These are phyloP conservation scores for Arctostaphylos glauca DNA, from an alignment of 148 eudicot species.

Conservation along the genomic window DNA sequence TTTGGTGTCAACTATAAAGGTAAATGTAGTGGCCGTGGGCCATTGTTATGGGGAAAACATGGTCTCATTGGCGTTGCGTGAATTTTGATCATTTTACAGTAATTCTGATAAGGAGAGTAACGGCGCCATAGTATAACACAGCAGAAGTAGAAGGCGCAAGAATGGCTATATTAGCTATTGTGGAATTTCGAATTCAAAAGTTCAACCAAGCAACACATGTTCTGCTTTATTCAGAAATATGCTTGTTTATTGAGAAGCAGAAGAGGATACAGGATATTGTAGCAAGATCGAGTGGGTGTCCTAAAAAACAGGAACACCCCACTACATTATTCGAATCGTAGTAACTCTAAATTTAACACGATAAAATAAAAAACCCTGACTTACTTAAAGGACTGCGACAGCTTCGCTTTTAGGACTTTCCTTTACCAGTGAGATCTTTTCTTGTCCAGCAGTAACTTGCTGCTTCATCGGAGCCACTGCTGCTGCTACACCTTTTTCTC, in stretches of 20 bases:
- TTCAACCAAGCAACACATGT: not conserved
- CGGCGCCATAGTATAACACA: not conserved
- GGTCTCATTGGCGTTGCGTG: not conserved
- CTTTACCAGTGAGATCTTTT: conserved; percentile 19
- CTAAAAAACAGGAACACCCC: not conserved
- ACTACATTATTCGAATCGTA: not conserved
- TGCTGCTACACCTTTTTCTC: conserved; percentile 13
- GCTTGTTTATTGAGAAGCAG: not conserved
- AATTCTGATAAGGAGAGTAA: not conserved
- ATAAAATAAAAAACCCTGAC: not conserved
- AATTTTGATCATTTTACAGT: not conserved
- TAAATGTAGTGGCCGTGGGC: too few species aligned
- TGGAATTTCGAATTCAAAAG: not conserved
- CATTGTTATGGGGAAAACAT: not conserved
- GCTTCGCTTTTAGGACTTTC: conserved; percentile 23
- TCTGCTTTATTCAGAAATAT: conserved; percentile 8
- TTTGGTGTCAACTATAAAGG: too few species aligned
- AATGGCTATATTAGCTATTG: not conserved
- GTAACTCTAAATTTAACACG: not conserved
- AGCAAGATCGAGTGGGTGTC: not conserved
- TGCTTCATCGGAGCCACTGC: conserved; percentile 11
- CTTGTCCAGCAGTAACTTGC: conserved; percentile 13
- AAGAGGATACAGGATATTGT: not conserved
- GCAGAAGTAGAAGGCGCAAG: not conserved
- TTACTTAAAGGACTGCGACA: conserved; percentile 25